Percentiles rank a stretch among this genome's conserved stretches.
Evolutionary conservation across 2,329 filamentous ascomycete species (phyloP).

Genomic region (Cordyceps javanica): DNA sequence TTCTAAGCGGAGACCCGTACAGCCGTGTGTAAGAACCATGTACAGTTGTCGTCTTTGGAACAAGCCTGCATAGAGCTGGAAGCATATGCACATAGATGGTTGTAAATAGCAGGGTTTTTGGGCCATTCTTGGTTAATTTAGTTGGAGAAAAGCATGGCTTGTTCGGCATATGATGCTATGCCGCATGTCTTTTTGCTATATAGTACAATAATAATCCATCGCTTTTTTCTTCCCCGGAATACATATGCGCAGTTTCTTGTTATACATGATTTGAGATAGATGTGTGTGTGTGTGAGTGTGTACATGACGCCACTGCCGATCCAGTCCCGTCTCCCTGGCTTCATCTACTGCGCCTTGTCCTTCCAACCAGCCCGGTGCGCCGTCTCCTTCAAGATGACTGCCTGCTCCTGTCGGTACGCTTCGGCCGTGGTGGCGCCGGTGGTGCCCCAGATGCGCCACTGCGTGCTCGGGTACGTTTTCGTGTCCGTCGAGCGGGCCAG

Average conservation of each 20-base stretch:
- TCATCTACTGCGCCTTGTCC: slow-evolving; percentile 3
- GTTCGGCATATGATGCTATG: not conserved
- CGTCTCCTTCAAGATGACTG: slow-evolving; percentile 28
- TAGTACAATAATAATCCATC: slow-evolving; percentile 23
- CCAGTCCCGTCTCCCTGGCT: not conserved
- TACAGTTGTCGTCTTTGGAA: no score
- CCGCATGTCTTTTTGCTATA: slow-evolving; percentile 16
- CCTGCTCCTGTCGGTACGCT: slow-evolving; percentile 29
- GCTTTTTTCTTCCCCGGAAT: slow-evolving; percentile 19
- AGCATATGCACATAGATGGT: not conserved
- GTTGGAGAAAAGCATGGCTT: slow-evolving; percentile 19
- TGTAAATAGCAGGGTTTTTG: slow-evolving; percentile 4
- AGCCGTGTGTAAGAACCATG: not conserved
- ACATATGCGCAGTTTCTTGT: slow-evolving; percentile 11
- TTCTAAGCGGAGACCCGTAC: slow-evolving; percentile 31
- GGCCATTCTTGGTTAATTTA: slow-evolving; percentile 9
- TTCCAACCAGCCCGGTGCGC: slow-evolving; percentile 28
- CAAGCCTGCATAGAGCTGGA: not conserved
- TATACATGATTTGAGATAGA: slow-evolving; percentile 6
- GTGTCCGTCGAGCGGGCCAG: slow-evolving; percentile 44
- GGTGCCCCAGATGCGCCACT: slow-evolving; percentile 63
- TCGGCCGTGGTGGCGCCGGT: slow-evolving; percentile 47
- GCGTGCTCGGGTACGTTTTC: slow-evolving; percentile 38
- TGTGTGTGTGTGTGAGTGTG: not conserved
- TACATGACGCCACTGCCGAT: not conserved